Evolutionary conservation across 1,139 yeast genomes (phyloP), one percentile per base, ranked within the genome.

Genomic region (Pneumocystis jirovecii): DNA sequence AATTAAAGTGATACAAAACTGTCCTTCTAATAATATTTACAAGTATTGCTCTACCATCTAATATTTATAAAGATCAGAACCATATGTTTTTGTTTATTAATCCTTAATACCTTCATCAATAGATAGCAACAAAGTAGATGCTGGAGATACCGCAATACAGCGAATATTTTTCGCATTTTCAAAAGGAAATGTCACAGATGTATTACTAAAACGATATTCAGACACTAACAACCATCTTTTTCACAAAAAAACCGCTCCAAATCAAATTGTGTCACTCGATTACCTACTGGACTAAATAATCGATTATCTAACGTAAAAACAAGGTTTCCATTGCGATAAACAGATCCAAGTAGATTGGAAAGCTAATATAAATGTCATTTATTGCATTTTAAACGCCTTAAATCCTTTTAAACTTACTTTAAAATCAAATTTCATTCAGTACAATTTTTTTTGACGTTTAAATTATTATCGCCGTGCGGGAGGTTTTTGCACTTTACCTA

Each of bases 1-100:
- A 93, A 74, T 90, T 95, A 80, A 93, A 90, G 76, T 93, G 96
- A 75, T 93, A 96, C 68, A 93, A 79, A n/a, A 91, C 97, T 0
- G 89, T 86, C 70, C 96, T 81, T 56, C 96, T 82, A 59, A 82
- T 81, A 73, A 86, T 90, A 74, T 95, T 93, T 45, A 89, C 96
- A 68, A 93, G 79, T 63, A 93, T 89, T 31, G 96, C 97, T 70
- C 97, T 81, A 0, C 99, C 99, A 71, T 90, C 96, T 65, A 72
- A 21, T 12, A 4, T 40, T 60, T 17, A 60, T 1, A 40, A 17
- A 35, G 0, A 35, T 19, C 37, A 34, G 17, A 42, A 57, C 3
- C 42, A 21, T 15, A 59, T 19, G 8, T 31, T 60, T 35, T 12
- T 21, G 29, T 15, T 25, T n/a, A 17, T 15, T 12, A 5, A 17